Conservation (phyloP, 192 early-diverging fungal species). For the Umbelopsis ramanniana region DNA sequence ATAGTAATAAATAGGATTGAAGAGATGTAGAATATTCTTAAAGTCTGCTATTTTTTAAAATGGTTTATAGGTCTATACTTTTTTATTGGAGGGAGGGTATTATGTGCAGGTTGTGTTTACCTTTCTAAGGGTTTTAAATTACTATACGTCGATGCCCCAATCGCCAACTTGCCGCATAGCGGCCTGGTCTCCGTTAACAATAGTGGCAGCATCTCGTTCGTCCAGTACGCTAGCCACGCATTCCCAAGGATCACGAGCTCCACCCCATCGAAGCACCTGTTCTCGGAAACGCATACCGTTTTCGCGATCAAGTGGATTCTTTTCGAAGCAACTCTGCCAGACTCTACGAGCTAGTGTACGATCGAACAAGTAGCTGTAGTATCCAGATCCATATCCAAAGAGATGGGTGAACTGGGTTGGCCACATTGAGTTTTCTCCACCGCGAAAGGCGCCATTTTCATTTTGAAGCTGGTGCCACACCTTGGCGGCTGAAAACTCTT, state of each 20-base stretch:
- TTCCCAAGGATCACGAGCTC: slow-evolving; percentile 90
- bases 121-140: background rate
- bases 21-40: background rate
- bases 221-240: slow-evolving; percentile 67
- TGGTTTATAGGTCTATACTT: background rate
- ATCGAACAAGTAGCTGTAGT: slow-evolving; percentile 95
- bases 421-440: slow-evolving; percentile 78
- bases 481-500: slow-evolving; percentile 57
- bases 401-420: slow-evolving; percentile 92
- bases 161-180: slow-evolving; percentile 78
- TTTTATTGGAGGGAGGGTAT: background rate
- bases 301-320: slow-evolving; percentile 61
- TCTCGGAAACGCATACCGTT: slow-evolving; percentile 70
- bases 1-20: background rate
- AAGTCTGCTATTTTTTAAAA: background rate
- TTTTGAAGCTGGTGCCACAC: slow-evolving; percentile 67
- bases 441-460: slow-evolving; percentile 67
- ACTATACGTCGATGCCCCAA: slow-evolving; percentile 57
- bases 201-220: slow-evolving; percentile 53
- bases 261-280: slow-evolving; percentile 90
- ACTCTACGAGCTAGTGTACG: slow-evolving; percentile 80
- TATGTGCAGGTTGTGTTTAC: background rate
- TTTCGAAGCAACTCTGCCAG: slow-evolving; percentile 73
- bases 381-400: slow-evolving; percentile 89
- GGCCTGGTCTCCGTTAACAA: slow-evolving; percentile 60